Conservation (phyloP, 139 green algal genomes). For the Eudorina sp. region DNA sequence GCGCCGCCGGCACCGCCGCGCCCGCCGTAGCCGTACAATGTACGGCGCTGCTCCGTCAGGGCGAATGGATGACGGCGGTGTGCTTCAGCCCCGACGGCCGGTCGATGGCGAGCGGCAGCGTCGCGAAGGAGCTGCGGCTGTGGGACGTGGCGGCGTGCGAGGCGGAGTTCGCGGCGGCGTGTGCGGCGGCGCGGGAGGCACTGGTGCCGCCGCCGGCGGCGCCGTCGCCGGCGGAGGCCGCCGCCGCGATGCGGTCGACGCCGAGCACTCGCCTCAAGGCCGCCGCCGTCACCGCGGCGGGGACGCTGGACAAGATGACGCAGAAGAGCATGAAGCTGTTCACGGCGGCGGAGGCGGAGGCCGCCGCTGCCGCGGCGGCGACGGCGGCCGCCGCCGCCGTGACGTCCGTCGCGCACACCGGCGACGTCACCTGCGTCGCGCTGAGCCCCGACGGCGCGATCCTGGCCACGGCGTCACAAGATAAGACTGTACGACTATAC, state of each 20-base stretch:
- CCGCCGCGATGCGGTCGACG: too few relatives aligned
- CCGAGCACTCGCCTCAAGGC: background rate
- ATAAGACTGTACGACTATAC: slow-evolving; percentile 14
- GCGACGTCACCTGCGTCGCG: slow-evolving; percentile 21
- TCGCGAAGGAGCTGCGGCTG: slow-evolving; percentile 27
- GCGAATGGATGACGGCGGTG: slow-evolving; percentile 21
- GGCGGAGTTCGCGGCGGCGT: background rate
- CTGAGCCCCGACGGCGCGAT: slow-evolving; percentile 2
- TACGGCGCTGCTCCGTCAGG: background rate
- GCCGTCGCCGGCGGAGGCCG: too few relatives aligned
- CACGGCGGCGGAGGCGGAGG: background rate
- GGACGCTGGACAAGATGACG: background rate
- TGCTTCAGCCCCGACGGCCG: slow-evolving; percentile 16
- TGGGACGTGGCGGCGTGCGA: slow-evolving; percentile 31
- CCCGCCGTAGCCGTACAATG: background rate
- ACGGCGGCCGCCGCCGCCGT: background rate
- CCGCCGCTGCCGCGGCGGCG: background rate
- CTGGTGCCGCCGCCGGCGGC: too few relatives aligned
- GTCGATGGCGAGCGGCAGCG: background rate
- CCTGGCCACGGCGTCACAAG: background rate
- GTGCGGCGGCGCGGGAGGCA: too few relatives aligned
- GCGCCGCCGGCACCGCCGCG: background rate
- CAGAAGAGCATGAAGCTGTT: background rate
- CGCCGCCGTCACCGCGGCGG: background rate
- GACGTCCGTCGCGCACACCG: slow-evolving; percentile 18